A percentile compares a stretch with the other conserved stretches of the same genome.
Conservation (phyloP, 2,329 filamentous ascomycete species). For the Paecilomyces sp. region DNA sequence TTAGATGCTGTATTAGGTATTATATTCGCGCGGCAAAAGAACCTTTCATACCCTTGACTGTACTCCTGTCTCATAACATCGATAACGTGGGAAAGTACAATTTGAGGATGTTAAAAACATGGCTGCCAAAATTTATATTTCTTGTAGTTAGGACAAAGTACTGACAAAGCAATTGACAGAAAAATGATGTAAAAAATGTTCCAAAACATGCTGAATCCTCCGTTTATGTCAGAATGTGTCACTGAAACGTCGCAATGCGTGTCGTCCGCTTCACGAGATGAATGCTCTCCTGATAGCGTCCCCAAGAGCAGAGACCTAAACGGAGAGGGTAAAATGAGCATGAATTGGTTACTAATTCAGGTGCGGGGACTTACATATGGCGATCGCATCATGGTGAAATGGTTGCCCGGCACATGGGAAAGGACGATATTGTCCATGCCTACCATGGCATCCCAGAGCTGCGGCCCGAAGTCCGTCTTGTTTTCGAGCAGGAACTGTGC, state of each 20-base stretch:
- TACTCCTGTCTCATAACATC: too few species aligned
- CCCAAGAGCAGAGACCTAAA: background rate
- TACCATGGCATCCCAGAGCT: constrained; percentile 5
- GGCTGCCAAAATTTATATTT: too few species aligned
- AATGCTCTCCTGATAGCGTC: background rate
- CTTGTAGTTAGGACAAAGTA: too few species aligned
- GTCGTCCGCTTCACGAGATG: background rate
- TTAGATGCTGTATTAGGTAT: too few species aligned
- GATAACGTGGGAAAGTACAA: too few species aligned
- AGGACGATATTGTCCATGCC: constrained; percentile 2
- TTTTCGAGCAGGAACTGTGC: constrained; percentile 7
- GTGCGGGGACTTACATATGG: background rate
- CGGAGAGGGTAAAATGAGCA: background rate
- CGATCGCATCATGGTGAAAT: constrained; percentile 8
- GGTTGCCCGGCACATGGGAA: constrained; percentile 4
- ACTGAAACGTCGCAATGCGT: background rate
- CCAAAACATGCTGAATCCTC: too few species aligned
- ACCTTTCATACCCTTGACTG: too few species aligned
- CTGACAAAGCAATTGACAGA: too few species aligned
- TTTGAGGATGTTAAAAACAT: too few species aligned
- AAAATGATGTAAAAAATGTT: too few species aligned
- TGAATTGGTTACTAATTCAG: background rate
- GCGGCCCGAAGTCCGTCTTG: constrained; percentile 5
- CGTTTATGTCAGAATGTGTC: background rate
- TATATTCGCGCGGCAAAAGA: too few species aligned